phyloP scores from a whole-genome alignment of 768 basidiomycete species.

The Sutorius australiensis region DNA sequence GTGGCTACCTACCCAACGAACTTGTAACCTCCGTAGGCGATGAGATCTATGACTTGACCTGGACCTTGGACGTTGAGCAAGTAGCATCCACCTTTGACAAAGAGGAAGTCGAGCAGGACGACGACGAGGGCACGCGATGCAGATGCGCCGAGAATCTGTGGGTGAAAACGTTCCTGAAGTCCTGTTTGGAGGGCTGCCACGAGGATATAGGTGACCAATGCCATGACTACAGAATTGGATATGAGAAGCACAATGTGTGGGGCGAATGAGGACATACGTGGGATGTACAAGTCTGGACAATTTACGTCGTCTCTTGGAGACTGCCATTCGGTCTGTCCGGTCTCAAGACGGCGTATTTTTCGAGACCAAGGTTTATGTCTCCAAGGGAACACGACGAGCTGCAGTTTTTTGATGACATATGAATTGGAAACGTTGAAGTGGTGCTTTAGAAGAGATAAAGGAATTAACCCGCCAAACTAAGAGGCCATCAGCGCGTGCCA shows the following conservation, averaged over 20 bases:
- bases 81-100: slow-evolving; percentile 91
- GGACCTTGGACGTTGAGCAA: slow-evolving; percentile 79
- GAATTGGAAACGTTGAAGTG: slow-evolving; percentile 96
- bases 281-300: slow-evolving; percentile 95
- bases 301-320: slow-evolving; percentile 93
- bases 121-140: slow-evolving; percentile 83
- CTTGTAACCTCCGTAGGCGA: slow-evolving; percentile 96
- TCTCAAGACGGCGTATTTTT: slow-evolving; percentile 59
- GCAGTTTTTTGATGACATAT: slow-evolving; percentile 89
- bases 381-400: slow-evolving; percentile 94
- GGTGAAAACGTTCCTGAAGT: slow-evolving; percentile 77
- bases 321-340: slow-evolving; percentile 69
- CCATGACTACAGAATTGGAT: slow-evolving; percentile 65
- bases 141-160: slow-evolving; percentile 82
- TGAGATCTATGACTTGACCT: slow-evolving; percentile 70
- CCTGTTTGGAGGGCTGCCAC: slow-evolving; percentile 84
- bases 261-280: slow-evolving; percentile 46
- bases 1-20: slow-evolving; percentile 75
- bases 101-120: slow-evolving; percentile 81
- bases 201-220: slow-evolving; percentile 92
- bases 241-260: slow-evolving; percentile 2
- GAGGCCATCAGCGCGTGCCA: neutral
- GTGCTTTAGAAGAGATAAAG: slow-evolving; percentile 74
- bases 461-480: slow-evolving; percentile 79
- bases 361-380: slow-evolving; percentile 84